A percentile compares a stretch with the other conserved stretches of the same genome.
phyloP scores from a whole-genome alignment of 1,284 basidiomycete species.

The Marasmius tenuissimus region DNA sequence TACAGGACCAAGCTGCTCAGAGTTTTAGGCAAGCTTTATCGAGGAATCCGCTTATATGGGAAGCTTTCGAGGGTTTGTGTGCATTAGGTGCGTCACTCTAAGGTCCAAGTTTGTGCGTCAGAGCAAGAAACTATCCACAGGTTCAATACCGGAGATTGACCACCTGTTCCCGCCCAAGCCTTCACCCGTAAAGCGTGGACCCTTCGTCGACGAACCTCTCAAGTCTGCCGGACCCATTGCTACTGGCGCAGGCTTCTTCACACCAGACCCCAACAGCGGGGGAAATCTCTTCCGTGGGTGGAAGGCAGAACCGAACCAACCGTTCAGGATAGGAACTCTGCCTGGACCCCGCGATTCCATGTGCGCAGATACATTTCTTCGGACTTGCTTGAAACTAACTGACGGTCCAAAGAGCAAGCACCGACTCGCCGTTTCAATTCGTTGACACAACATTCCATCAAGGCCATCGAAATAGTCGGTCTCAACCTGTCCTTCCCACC shows the following conservation, averaged over 20 bases:
- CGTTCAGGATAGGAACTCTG: conserved; percentile 57
- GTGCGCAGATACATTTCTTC: conserved; percentile 37
- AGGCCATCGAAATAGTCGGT: conserved; percentile 40
- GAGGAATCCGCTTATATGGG: conserved; percentile 86
- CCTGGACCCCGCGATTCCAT: conserved; percentile 58
- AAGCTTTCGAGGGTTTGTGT: conserved; percentile 91
- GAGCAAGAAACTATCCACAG: conserved; percentile 36
- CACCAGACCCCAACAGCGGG: conserved; percentile 61
- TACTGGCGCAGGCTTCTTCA: conserved; percentile 75
- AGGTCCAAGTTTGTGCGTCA: conserved; percentile 6
- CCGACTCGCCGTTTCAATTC: conserved; percentile 60
- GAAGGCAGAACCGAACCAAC: conserved; percentile 48
- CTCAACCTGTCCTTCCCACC: conserved; percentile 34
- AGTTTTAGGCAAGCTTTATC: conserved; percentile 75
- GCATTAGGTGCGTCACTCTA: conserved; percentile 60
- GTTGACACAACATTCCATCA: conserved; percentile 62
- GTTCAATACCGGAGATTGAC: conserved; percentile 65
- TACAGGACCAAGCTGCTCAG: conserved; percentile 66
- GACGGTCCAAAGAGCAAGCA: conserved; percentile 43
- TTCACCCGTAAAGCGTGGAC: conserved; percentile 50
- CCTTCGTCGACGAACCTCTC: conserved; percentile 47
- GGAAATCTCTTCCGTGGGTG: conserved; percentile 55
- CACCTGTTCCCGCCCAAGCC: conserved; percentile 69
- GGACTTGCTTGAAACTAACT: conserved; percentile 8
- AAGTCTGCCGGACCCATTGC: conserved; percentile 47